Base-by-base conservation (phyloP, 257 asterid species). In the Fraxinus excelsior region DNA sequence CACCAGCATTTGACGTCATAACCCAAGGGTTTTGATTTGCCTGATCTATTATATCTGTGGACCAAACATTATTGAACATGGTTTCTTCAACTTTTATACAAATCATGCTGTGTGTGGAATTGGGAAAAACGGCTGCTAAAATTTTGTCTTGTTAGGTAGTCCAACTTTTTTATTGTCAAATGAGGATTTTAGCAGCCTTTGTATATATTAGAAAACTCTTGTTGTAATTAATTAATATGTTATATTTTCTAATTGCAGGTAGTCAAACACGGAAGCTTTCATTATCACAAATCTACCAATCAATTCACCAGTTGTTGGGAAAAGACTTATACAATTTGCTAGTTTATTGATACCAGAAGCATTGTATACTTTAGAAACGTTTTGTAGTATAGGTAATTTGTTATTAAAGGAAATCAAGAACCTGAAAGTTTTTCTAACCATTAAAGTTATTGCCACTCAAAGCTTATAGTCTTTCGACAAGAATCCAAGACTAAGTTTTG, bases 241-340 rank as follows among this genome's bases (percentile, higher is more conserved):
- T 23, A 25, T 62, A 16, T 62, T 62, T 62, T 16, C 8, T 72
- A 10, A 80, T 76, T 80, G 72, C 88, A 85, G 88, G 84, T n/a
- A 29, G 79, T 58, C 32, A 74, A 13, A 40, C 0, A 25, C 26
- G 7, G 68, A 62, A 62, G 68, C 34, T 9, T 62, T 62, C 49
- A 2, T 40, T 40, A 2, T 40, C 49, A 11, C 49, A 10, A 40
- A 40, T 10, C 16, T 2, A 40, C 26, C 51, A 19, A 65, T 64
- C 19, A 74, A 68, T 70, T 58, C 66, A 74, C 60, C 68, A 70
- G 5, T 31, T 79, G 5, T 31, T 79, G 35, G 65, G 70, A 35
- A 11, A 11, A 40, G 49, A 40, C 49, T 7, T 4, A 9, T 40
- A 10, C 49, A 10, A 40, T 10, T 40, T 40, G 49, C 13, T 40